Percentiles rank a stretch among this genome's conserved stretches.
Conservation (phyloP, 2,329 filamentous ascomycete genomes). For the Ophiostoma ips region DNA sequence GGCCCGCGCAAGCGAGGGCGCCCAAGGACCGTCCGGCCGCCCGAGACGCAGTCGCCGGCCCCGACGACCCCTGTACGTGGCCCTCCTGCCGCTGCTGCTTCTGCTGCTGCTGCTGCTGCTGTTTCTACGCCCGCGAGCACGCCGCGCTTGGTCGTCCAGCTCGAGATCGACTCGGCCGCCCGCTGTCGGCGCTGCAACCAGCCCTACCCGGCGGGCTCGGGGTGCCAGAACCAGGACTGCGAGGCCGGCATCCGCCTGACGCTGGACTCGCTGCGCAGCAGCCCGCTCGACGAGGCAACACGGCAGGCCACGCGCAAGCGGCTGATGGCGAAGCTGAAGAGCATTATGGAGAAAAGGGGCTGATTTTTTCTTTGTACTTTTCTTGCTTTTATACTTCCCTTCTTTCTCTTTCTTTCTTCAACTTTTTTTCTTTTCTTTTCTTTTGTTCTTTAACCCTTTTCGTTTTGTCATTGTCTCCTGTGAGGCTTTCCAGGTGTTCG, state of each 20-base stretch:
- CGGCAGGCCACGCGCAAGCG: constrained; percentile 3
- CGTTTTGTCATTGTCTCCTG: no score
- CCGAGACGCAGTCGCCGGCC: background rate
- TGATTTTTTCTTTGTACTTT: background rate
- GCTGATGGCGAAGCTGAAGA: constrained; percentile 2
- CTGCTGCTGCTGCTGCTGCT: background rate
- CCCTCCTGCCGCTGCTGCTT: background rate
- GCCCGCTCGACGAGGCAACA: background rate
- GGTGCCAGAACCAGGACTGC: constrained; percentile 8
- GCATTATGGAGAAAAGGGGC: background rate
- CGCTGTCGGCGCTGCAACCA: constrained; percentile 8
- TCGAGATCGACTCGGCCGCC: background rate
- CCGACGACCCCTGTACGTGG: background rate
- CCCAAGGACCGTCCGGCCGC: background rate
- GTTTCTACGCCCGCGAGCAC: background rate
- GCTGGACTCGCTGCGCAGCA: constrained; percentile 10
- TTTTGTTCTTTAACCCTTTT: background rate
- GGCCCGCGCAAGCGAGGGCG: no score
- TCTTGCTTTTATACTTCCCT: background rate
- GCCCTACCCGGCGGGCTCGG: background rate
- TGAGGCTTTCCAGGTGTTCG: no score
- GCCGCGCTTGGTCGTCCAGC: constrained; percentile 2
- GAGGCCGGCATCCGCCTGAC: constrained; percentile 12
- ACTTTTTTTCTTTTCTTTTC: background rate
- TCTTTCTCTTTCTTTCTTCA: no score